Evolutionary conservation across 805 yeast species (phyloP).

Genomic region (Komagataella populi): DNA sequence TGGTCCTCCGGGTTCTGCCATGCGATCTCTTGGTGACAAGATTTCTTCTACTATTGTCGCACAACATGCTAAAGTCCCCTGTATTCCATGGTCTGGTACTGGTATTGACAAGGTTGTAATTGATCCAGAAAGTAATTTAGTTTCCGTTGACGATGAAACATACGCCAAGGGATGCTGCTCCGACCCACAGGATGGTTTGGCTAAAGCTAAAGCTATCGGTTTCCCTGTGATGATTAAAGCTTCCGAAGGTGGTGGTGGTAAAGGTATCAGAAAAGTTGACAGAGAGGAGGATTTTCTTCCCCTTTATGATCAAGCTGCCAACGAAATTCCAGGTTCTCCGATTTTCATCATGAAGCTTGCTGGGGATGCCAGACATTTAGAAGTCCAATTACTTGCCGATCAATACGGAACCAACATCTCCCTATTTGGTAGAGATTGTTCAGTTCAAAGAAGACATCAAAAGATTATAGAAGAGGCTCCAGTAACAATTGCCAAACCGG

Average conservation of each 20-base stretch:
- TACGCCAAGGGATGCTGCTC: conserved; percentile 83
- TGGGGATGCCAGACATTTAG: conserved; percentile 95
- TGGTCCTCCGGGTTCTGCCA: conserved; percentile 98
- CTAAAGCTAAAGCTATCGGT: conserved; percentile 76
- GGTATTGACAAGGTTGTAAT: conserved; percentile 77
- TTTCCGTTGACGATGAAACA: conserved; percentile 74
- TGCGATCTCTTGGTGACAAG: conserved; percentile 99
- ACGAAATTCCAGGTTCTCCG: conserved; percentile 98
- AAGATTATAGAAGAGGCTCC: conserved; percentile 99
- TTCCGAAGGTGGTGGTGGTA: conserved; percentile 99
- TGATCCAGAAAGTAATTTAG: conserved; percentile 61
- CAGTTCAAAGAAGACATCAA: conserved; percentile 99
- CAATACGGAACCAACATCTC: conserved; percentile 98
- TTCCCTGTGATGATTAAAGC: conserved; percentile 99
- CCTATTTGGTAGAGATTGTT: conserved; percentile 96
- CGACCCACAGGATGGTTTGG: conserved; percentile 80
- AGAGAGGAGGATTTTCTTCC: conserved; percentile 63
- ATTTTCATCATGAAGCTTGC: conserved; percentile 96
- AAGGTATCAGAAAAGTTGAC: conserved; percentile 96
- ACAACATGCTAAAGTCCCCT: conserved; percentile 95
- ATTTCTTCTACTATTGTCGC: conserved; percentile 97
- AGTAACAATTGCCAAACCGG: conserved; percentile 81
- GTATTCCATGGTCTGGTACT: conserved; percentile 99
- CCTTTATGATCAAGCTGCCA: conserved; percentile 85
- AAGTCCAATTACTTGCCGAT: conserved; percentile 94